A percentile compares a stretch with the other conserved stretches of the same genome.
phyloP scores from a whole-genome alignment of 257 asterid genomes.

The Gardenia jasminoides region DNA sequence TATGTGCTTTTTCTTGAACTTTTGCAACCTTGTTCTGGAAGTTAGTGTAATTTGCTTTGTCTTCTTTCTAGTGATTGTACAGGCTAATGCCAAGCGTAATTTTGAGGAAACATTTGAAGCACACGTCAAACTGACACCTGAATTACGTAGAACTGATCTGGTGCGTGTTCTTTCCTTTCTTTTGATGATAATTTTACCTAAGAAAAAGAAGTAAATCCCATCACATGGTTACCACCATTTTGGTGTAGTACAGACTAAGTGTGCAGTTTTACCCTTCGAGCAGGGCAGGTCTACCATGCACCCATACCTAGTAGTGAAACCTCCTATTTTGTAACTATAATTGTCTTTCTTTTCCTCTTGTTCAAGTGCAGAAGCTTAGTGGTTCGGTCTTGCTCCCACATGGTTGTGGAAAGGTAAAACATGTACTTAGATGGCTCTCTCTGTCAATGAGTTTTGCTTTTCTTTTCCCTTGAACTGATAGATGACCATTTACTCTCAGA shows the following conservation, averaged over 20 bases:
- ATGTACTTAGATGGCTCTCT: neutral
- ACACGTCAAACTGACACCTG: slow-evolving; percentile 88
- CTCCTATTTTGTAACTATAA: neutral
- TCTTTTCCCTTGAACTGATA: slow-evolving; percentile 23
- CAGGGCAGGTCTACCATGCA: neutral
- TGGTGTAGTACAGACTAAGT: neutral
- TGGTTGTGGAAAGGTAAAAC: slow-evolving; percentile 84
- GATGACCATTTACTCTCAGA: slow-evolving; percentile 40
- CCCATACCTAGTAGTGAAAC: neutral
- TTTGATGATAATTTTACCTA: neutral
- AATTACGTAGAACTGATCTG: slow-evolving; percentile 88
- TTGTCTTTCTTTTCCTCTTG: slow-evolving; percentile 16
- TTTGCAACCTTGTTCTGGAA: slow-evolving; percentile 19
- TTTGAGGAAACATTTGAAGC: slow-evolving; percentile 94
- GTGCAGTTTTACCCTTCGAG: neutral
- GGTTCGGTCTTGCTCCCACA: slow-evolving; percentile 86
- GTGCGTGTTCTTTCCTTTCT: slow-evolving; percentile 36
- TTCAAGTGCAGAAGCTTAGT: slow-evolving; percentile 70
- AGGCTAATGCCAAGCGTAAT: slow-evolving; percentile 64
- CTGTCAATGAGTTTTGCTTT: neutral
- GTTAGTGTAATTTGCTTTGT: slow-evolving; percentile 32
- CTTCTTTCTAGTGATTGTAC: slow-evolving; percentile 48
- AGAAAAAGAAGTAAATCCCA: neutral
- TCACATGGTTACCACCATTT: neutral
- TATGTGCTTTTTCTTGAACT: neutral